A percentile compares a stretch with the other conserved stretches of the same genome.
phyloP scores from a whole-genome alignment of 2,329 filamentous ascomycete species.

The Claviceps fusiformis region DNA sequence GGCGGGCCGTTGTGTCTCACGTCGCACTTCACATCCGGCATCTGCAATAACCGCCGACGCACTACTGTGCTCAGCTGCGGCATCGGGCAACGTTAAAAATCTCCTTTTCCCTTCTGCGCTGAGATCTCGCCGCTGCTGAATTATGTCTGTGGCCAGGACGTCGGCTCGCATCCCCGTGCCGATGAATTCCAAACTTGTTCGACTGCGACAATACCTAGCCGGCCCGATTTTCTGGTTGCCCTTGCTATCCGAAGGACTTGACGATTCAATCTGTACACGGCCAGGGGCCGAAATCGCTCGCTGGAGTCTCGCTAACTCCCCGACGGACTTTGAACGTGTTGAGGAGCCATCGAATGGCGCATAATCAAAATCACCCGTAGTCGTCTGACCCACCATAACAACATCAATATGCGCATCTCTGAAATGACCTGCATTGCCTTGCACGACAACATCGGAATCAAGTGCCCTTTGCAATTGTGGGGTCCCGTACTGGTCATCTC shows the following conservation, averaged over 20 bases:
- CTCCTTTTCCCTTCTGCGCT: slow-evolving; percentile 8
- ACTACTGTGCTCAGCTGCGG: neutral
- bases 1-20: neutral
- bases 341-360: neutral
- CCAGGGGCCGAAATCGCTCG: neutral
- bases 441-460: neutral
- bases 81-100: slow-evolving; percentile 9
- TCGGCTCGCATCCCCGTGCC: neutral
- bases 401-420: neutral
- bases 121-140: neutral
- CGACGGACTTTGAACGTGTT: neutral
- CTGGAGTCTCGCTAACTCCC: neutral
- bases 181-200: neutral
- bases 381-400: neutral
- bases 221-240: neutral
- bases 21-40: neutral
- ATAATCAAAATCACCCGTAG: neutral
- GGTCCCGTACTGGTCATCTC: neutral
- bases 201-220: neutral
- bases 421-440: neutral
- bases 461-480: neutral
- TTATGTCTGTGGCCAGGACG: neutral
- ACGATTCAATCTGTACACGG: neutral
- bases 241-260: neutral
- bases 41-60: neutral